Base-by-base conservation (phyloP, 768 basidiomycete species). In the Agaricus bisporus region DNA sequence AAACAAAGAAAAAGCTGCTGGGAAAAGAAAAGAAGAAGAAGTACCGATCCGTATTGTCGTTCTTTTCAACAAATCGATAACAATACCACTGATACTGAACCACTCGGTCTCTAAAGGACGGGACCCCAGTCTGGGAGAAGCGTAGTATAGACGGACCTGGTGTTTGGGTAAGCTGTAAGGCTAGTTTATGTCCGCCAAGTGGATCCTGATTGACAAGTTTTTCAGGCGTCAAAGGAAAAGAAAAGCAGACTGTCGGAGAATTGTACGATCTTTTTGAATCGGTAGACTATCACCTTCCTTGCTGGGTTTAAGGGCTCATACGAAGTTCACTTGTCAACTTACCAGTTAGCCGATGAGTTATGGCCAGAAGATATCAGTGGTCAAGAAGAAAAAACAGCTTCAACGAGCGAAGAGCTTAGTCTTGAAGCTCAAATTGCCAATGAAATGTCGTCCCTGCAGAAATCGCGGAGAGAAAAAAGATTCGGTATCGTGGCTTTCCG, bases 151-250 rank as follows among this genome's bases (percentile, higher is more conserved):
- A 88, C 56, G 91, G 91, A 8, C 91, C 91, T 17, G 90, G 91
- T 15, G 70, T 93, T 17, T 93, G 91, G 90, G 86, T 82, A 9
- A 90, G 84, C 61, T 92, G 88, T 74, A 62, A 61, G 76, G 64
- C 39, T 35, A 25, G 25, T 47, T 32, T 20, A 39, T 36, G 47
- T 45, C 17, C 38, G 4, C 22, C 45, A 11, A 14, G 36, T 41
- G 44, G 25, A 25, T 18, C 39, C 51, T 38, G 37, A 25, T 38
- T 42, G 42, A 58, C 37, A 15, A 44, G 42, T 12, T 8, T 12
- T 5, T 11, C 49, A 80, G 79, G 79, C 60, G 78, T 90, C 28
- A 89, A 86, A 65, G 91, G 91, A 17, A 92, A 85, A 59, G 91
- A 93, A 65, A 86, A 79, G 58, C 85, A 84, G 61, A 78, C 86